Percentiles rank a stretch among this genome's conserved stretches.
Evolutionary conservation across 371 early-diverging fungal genomes (phyloP).

Genomic region (Apophysomyces elegans): DNA sequence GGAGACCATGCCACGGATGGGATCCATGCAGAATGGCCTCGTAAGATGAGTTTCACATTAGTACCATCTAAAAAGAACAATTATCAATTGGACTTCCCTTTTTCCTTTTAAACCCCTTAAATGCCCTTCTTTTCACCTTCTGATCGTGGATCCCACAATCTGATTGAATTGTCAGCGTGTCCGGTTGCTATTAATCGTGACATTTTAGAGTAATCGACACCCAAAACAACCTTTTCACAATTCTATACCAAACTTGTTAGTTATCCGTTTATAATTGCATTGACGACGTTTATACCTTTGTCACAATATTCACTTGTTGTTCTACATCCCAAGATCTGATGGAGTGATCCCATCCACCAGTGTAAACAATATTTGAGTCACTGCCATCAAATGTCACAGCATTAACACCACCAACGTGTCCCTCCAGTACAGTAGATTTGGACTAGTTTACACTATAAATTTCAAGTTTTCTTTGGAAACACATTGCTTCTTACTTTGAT

Average conservation of each 20-base stretch:
- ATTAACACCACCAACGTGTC: slow-evolving; percentile 84
- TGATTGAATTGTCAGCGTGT: slow-evolving; percentile 78
- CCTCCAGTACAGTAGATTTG: slow-evolving; percentile 56
- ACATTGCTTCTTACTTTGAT: slow-evolving; percentile 42
- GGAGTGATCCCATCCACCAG: slow-evolving; percentile 94
- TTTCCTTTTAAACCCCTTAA: no score
- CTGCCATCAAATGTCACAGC: slow-evolving; percentile 68
- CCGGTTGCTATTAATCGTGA: slow-evolving; percentile 85
- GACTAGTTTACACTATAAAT: slow-evolving; percentile 31
- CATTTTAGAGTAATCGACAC: slow-evolving; percentile 70
- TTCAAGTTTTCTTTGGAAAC: not conserved
- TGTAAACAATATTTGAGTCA: slow-evolving; percentile 66
- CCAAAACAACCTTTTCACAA: slow-evolving; percentile 86
- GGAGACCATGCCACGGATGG: slow-evolving; percentile 87
- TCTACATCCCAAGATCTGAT: slow-evolving; percentile 90
- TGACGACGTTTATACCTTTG: slow-evolving; percentile 59
- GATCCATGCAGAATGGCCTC: slow-evolving; percentile 84
- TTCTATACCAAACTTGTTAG: slow-evolving; percentile 46
- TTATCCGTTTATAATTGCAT: not conserved
- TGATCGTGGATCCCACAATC: slow-evolving; percentile 90
- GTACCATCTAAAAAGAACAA: slow-evolving; percentile 53
- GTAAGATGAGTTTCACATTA: slow-evolving; percentile 79
- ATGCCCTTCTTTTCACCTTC: slow-evolving; percentile 48
- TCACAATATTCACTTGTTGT: slow-evolving; percentile 68
- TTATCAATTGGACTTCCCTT: not conserved